phyloP scores from a whole-genome alignment of 2,329 filamentous ascomycete genomes.

The Pezicula neosporulosa region DNA sequence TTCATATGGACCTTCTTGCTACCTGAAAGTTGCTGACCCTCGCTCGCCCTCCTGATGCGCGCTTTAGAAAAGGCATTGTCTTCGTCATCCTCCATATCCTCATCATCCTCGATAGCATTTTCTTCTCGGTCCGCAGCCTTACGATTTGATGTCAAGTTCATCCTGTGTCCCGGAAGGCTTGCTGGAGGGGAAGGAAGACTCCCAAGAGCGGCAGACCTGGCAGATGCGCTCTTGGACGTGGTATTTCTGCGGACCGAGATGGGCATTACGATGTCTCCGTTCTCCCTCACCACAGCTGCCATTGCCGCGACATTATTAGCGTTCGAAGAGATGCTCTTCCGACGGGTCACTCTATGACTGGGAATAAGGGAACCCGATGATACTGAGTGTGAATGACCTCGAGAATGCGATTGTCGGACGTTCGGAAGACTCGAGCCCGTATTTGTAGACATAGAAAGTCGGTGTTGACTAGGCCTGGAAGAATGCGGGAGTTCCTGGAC shows the following conservation, averaged over 20 bases:
- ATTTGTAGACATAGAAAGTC: conserved; percentile 55
- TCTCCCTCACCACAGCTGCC: conserved; percentile 68
- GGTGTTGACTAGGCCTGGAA: conserved; percentile 63
- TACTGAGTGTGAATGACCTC: conserved; percentile 78
- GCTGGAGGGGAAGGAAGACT: conserved; percentile 63
- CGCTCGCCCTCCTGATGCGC: conserved; percentile 66
- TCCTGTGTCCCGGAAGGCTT: conserved; percentile 58
- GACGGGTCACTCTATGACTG: conserved; percentile 81
- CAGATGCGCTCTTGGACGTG: conserved; percentile 61
- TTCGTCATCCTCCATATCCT: conserved; percentile 50
- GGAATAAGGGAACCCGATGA: conserved; percentile 74
- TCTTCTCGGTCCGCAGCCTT: conserved; percentile 46
- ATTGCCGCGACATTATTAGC: conserved; percentile 73
- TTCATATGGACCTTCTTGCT: conserved; percentile 73
- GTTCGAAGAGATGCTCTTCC: conserved; percentile 87
- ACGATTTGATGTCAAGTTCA: conserved; percentile 44
- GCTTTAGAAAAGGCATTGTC: conserved; percentile 39
- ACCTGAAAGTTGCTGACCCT: conserved; percentile 77
- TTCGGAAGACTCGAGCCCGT: conserved; percentile 54
- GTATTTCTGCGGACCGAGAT: conserved; percentile 64
- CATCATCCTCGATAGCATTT: conserved; percentile 68
- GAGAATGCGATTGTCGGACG: conserved; percentile 32
- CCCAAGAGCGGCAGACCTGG: conserved; percentile 48
- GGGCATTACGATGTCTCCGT: conserved; percentile 55
- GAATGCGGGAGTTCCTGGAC: conserved; percentile 61